A percentile compares a stretch with the other conserved stretches of the same genome.
Conservation (phyloP, 208 protist species). For the Crithidia bombi region DNA sequence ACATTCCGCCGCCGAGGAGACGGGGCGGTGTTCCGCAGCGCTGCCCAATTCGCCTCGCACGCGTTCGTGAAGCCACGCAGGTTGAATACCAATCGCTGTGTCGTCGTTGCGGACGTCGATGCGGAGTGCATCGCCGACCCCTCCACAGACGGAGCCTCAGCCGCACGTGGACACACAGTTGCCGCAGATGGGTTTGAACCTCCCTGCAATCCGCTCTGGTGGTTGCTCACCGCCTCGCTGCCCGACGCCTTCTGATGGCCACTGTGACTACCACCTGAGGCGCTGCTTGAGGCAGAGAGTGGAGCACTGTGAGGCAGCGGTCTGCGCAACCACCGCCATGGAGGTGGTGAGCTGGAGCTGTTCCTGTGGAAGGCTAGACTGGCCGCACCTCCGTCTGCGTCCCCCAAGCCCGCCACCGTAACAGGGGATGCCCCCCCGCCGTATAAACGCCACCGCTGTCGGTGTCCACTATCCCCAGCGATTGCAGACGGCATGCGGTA, state of each 20-base stretch:
- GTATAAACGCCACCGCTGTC: constrained; percentile 16
- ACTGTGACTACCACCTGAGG: constrained; percentile 5
- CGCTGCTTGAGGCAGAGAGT: background rate
- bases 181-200: background rate
- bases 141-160: too few species aligned
- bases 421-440: background rate
- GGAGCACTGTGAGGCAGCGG: background rate
- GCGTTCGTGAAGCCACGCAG: constrained; percentile 10
- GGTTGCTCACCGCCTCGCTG: background rate
- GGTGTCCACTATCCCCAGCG: constrained; percentile 1
- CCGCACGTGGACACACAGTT: too few species aligned
- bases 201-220: background rate
- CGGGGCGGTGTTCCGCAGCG: constrained; percentile 1
- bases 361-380: background rate
- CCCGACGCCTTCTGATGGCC: background rate
- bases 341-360: background rate
- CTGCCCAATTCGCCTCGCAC: constrained; percentile 8
- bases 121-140: too few species aligned
- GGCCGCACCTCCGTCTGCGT: background rate
- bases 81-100: background rate
- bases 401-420: background rate
- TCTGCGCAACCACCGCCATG: constrained; percentile 10
- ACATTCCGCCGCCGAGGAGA: too few species aligned
- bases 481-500: constrained; percentile 15
- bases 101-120: too few species aligned